Conservation (phyloP, 1,284 basidiomycete species). For the Papiliotrema fonsecae region DNA sequence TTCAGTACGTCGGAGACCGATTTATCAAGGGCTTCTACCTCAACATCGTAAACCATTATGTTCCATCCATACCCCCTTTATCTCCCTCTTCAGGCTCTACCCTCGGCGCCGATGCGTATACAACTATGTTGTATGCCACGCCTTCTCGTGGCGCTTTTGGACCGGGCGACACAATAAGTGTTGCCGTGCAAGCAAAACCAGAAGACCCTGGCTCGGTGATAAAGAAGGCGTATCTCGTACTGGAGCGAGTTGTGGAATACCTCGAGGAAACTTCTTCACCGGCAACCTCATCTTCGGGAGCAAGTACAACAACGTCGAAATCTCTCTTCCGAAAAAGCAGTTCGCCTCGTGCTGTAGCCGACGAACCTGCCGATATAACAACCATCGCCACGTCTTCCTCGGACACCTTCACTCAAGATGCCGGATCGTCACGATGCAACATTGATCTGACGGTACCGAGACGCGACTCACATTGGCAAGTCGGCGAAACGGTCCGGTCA, state of each 20-base stretch:
- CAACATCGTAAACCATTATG: slow-evolving; percentile 25
- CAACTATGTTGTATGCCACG: slow-evolving; percentile 20
- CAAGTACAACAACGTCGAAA: slow-evolving; percentile 1
- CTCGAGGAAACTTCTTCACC: slow-evolving; percentile 2
- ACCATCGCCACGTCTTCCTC: not conserved
- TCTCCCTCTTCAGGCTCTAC: slow-evolving; percentile 22
- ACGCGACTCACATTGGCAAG: slow-evolving; percentile 31
- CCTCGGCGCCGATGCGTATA: slow-evolving; percentile 16
- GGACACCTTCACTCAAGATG: not conserved
- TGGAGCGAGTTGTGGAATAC: slow-evolving; percentile 28
- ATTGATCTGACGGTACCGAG: slow-evolving; percentile 20
- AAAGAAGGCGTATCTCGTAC: slow-evolving; percentile 23
- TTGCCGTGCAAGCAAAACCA: slow-evolving; percentile 25
- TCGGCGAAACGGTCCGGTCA: slow-evolving; percentile 31
- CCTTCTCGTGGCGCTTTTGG: slow-evolving; percentile 29
- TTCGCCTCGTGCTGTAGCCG: slow-evolving; percentile 23
- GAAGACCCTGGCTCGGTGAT: slow-evolving; percentile 19
- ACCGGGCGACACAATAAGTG: slow-evolving; percentile 25
- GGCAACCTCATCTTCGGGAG: not conserved
- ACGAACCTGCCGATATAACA: not conserved
- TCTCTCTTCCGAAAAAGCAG: slow-evolving; percentile 9
- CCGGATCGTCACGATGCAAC: slow-evolving; percentile 12
- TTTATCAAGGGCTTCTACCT: slow-evolving; percentile 26
- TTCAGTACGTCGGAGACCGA: slow-evolving; percentile 30
- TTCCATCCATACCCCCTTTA: slow-evolving; percentile 18